Evolutionary conservation across 106 monocot genomes (phyloP).

Genomic region (Acorus calamus): DNA sequence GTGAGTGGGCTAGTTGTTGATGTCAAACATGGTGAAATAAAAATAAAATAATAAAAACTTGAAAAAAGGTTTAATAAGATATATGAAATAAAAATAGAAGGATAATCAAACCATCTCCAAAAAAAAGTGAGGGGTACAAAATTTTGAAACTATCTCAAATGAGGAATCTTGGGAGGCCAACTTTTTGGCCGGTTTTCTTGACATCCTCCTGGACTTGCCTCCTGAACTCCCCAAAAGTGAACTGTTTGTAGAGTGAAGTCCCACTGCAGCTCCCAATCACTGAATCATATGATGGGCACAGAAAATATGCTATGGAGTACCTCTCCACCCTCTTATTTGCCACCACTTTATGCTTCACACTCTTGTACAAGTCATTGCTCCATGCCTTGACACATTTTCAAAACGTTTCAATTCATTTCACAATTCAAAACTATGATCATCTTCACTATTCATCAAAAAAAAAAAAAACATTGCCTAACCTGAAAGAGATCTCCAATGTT

Average conservation of each 20-base stretch:
- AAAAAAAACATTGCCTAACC: slow-evolving; percentile 14
- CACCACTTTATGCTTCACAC: slow-evolving; percentile 52
- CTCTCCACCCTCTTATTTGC: slow-evolving; percentile 33
- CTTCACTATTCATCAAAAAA: no score
- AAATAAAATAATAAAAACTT: no score
- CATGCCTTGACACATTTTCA: slow-evolving; percentile 9
- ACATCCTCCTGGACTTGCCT: slow-evolving; percentile 74
- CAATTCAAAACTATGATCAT: no score
- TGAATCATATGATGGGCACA: slow-evolving; percentile 60
- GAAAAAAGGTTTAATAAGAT: no score
- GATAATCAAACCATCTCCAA: no score
- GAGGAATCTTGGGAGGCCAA: slow-evolving; percentile 63
- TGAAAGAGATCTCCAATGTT: slow-evolving; percentile 97
- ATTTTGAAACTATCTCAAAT: no score
- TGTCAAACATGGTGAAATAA: no score
- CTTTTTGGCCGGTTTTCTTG: slow-evolving; percentile 60
- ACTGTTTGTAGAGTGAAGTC: slow-evolving; percentile 32
- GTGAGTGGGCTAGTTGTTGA: no score
- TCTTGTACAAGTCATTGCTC: slow-evolving; percentile 54
- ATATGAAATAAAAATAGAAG: no score
- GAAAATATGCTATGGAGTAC: slow-evolving; percentile 55
- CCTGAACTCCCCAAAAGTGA: slow-evolving; percentile 81
- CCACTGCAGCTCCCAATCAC: slow-evolving; percentile 41
- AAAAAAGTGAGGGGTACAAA: no score
- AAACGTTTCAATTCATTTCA: no score